Evolutionary conservation across 192 early-diverging fungal genomes (phyloP).

Genomic region (Neocallimastix lanati): DNA sequence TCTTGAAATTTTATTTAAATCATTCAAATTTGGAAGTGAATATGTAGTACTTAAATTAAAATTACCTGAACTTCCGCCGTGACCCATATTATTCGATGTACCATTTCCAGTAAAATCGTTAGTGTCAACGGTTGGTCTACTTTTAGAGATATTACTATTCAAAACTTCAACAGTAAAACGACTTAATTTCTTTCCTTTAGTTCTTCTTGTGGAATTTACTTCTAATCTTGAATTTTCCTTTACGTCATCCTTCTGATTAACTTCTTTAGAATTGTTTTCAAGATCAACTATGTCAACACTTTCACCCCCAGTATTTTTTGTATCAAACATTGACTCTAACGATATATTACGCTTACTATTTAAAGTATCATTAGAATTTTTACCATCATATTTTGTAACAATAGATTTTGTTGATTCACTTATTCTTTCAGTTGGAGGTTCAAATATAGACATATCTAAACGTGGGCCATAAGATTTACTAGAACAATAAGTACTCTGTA

Average conservation of each 20-base stretch:
- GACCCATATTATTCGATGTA: too few species aligned
- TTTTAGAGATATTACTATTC: neutral
- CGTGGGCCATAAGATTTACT: neutral
- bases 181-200: neutral
- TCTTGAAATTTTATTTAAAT: neutral
- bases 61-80: too few species aligned
- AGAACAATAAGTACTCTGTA: neutral
- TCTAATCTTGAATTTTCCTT: neutral
- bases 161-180: neutral
- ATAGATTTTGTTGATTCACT: neutral
- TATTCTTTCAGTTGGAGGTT: neutral
- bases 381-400: neutral
- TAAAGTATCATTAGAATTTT: neutral
- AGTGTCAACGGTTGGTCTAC: neutral
- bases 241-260: neutral
- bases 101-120: too few species aligned
- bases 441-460: neutral
- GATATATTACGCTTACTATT: neutral
- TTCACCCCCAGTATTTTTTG: neutral
- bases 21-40: neutral
- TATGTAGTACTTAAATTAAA: neutral
- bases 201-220: neutral
- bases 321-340: neutral
- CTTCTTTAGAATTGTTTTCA: neutral
- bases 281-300: neutral